Base-by-base conservation (phyloP, 75 land plant species). In the Pinus tabuliformis region DNA sequence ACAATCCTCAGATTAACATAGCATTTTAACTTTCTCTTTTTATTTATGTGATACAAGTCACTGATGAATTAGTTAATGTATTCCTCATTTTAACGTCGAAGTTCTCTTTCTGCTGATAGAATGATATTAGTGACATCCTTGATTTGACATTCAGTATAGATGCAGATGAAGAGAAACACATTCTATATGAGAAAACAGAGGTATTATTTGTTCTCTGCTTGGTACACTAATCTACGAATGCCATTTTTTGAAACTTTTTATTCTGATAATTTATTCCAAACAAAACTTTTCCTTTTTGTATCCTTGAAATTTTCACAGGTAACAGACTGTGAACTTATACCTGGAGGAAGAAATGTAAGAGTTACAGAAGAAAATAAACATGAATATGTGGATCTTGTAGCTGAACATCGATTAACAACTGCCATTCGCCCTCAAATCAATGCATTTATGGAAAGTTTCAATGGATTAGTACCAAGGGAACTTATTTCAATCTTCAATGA, bases 131-230 rank as follows among this genome's bases (percentile, higher is more conserved):
- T 45, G 87, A 85, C 58, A 76, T 79, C 13, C 66, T 79, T 52
- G 85, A 63, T 26, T 60, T 82, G 66, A 84, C 81, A 18, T 85
- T 85, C 26, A 82, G 85, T 65, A 84, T 85, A 57, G 85, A 85
- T 78, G 87, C 81, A 15, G 85, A 85, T 82, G 87, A 82, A 63
- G 85, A 82, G 78, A 85, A 85, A 68, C 87, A 82, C 72, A 82
- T 85, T 42, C 76, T 85, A 26, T 82, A 82, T 78, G 87, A 82
- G 63, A 82, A 85, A 61, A 76, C 81, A 15, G 85, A 85, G 87
- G 86, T 85, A 85, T 28, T 21, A 2, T n/a, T 49, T 49, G 54
- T 21, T 73, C 16, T 73, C 37, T 12, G 54, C 36, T 18, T 68
- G 17, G 21, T 13, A 76, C 16, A 30, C n/a, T 30, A 66, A 33